phyloP scores from a whole-genome alignment of 2,329 filamentous ascomycete species.

The Blastomyces gilchristii region DNA sequence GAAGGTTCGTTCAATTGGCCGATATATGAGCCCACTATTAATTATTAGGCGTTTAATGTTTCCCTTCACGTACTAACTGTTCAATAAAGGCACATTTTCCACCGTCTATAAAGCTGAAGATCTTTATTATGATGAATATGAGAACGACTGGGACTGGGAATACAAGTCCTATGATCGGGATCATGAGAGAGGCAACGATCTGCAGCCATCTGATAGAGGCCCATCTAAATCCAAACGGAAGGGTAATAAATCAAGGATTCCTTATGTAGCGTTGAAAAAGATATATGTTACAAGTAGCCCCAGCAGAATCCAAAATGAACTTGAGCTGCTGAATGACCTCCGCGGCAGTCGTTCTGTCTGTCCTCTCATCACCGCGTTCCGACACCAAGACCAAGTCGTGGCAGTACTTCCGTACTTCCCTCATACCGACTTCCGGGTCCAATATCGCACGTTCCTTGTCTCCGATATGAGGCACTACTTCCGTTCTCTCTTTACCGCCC shows the following conservation, averaged over 20 bases:
- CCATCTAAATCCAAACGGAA: conserved; percentile 15
- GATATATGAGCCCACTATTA: background rate
- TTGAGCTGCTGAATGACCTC: conserved; percentile 84
- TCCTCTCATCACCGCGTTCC: conserved; percentile 93
- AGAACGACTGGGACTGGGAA: conserved; percentile 76
- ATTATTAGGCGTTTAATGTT: background rate
- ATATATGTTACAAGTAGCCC: conserved; percentile 98
- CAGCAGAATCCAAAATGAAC: conserved; percentile 85
- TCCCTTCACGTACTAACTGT: conserved; percentile 8
- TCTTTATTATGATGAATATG: conserved; percentile 67
- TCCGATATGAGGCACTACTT: conserved; percentile 85
- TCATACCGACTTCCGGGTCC: conserved; percentile 81
- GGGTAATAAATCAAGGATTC: conserved; percentile 45
- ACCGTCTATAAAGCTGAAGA: conserved; percentile 99
- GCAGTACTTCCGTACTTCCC: conserved; percentile 92
- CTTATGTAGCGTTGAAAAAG: conserved; percentile 95
- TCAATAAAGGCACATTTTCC: conserved; percentile 72
- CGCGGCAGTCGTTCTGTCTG: conserved; percentile 76
- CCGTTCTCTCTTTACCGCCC: conserved; percentile 72
- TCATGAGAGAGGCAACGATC: conserved; percentile 16
- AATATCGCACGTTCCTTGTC: conserved; percentile 83
- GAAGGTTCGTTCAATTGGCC: conserved; percentile 54
- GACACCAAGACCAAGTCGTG: conserved; percentile 85
- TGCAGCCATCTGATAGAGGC: conserved; percentile 17
- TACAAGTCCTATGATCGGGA: conserved; percentile 39